Percentiles rank a stretch among this genome's conserved stretches.
Conservation (phyloP, 768 basidiomycete species). For the Chiua virens region DNA sequence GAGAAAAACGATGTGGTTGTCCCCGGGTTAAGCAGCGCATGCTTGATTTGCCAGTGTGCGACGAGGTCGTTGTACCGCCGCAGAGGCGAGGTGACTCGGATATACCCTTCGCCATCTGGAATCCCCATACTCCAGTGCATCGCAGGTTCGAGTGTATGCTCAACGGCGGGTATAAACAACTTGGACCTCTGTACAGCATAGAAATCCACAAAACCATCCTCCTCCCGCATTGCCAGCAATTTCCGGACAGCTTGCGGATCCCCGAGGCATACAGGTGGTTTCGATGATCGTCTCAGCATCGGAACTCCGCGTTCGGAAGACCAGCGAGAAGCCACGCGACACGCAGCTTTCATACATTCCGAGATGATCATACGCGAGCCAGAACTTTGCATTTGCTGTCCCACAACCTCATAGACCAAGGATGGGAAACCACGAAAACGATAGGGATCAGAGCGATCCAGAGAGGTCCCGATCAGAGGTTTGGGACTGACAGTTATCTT, state of each 20-base stretch:
- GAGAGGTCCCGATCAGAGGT: slow-evolving; percentile 33
- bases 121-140: slow-evolving; percentile 72
- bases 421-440: slow-evolving; percentile 51
- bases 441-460: slow-evolving; percentile 29
- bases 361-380: slow-evolving; percentile 62
- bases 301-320: slow-evolving; percentile 59
- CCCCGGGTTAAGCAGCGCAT: slow-evolving; percentile 50
- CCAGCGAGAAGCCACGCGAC: slow-evolving; percentile 73
- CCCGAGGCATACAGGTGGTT: slow-evolving; percentile 30
- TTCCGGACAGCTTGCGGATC: slow-evolving; percentile 38
- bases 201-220: slow-evolving; percentile 44
- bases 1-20: slow-evolving; percentile 44
- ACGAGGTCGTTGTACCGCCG: slow-evolving; percentile 82
- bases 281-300: slow-evolving; percentile 56
- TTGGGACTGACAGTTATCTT: slow-evolving; percentile 29
- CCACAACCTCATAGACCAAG: slow-evolving; percentile 45
- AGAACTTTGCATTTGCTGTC: slow-evolving; percentile 19
- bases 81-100: slow-evolving; percentile 82
- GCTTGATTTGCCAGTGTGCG: slow-evolving; percentile 92
- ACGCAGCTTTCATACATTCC: slow-evolving; percentile 83
- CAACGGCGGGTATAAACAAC: slow-evolving; percentile 36
- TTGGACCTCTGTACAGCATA: slow-evolving; percentile 34
- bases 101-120: slow-evolving; percentile 76
- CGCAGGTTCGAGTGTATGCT: slow-evolving; percentile 52
- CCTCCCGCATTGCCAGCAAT: slow-evolving; percentile 49